Percentiles rank a stretch among this genome's conserved stretches.
Evolutionary conservation across 148 eudicot species (phyloP).

Genomic region (Cornus florida): DNA sequence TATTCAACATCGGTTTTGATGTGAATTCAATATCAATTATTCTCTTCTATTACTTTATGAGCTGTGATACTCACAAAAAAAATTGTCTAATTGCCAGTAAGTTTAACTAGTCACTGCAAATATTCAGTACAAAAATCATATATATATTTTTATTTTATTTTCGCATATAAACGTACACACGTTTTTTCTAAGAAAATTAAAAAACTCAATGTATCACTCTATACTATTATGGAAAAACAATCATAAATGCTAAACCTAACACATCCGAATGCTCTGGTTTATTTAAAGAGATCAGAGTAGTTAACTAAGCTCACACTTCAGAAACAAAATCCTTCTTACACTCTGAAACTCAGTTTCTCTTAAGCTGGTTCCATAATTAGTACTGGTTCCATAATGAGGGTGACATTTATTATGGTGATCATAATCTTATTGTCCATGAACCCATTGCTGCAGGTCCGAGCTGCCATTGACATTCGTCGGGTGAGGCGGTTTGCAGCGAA

Average conservation of each 20-base stretch:
- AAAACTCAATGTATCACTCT: no score
- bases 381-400: background rate
- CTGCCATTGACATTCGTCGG: slow-evolving; percentile 14
- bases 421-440: background rate
- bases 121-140: no score
- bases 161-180: no score
- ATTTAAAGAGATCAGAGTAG: background rate
- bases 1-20: no score
- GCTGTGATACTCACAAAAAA: no score
- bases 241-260: slow-evolving; percentile 2
- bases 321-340: background rate
- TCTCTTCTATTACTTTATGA: no score
- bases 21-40: no score
- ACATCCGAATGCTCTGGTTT: background rate
- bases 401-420: background rate
- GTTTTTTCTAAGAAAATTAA: no score
- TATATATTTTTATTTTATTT: no score
- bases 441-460: background rate
- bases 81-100: no score
- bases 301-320: background rate
- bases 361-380: background rate
- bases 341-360: background rate
- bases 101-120: no score
- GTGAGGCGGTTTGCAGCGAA: slow-evolving; percentile 25
- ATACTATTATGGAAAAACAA: no score